Conservation (phyloP, 768 basidiomycete species). For the Lactarius deliciosus region DNA sequence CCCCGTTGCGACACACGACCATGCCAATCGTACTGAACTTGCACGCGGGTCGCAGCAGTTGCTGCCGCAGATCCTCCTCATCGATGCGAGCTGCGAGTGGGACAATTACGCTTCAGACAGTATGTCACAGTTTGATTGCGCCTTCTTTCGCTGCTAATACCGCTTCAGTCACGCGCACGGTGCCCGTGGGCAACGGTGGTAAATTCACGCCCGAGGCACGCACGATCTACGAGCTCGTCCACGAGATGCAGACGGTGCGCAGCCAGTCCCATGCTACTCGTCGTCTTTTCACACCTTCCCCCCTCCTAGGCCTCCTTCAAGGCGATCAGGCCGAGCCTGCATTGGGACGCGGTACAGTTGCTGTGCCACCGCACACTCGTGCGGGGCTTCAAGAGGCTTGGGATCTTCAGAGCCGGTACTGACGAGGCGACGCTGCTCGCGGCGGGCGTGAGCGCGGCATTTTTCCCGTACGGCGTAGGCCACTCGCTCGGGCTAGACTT, state of each 20-base stretch:
- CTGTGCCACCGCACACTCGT: slow-evolving; percentile 83
- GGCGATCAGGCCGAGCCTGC: slow-evolving; percentile 68
- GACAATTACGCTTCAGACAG: slow-evolving; percentile 64
- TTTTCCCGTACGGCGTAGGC: slow-evolving; percentile 93
- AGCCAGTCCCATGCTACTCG: no score
- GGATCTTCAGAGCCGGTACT: slow-evolving; percentile 75
- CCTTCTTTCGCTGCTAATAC: slow-evolving; percentile 35
- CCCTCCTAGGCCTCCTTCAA: slow-evolving; percentile 60
- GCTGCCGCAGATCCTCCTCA: slow-evolving; percentile 73
- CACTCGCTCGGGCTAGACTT: slow-evolving; percentile 94
- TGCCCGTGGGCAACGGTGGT: slow-evolving; percentile 90
- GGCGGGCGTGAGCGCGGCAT: slow-evolving; percentile 78
- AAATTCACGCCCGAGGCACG: slow-evolving; percentile 80
- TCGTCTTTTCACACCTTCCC: no score
- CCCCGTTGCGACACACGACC: slow-evolving; percentile 57
- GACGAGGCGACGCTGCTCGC: slow-evolving; percentile 69
- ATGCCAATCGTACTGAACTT: slow-evolving; percentile 51
- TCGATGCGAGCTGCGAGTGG: slow-evolving; percentile 96
- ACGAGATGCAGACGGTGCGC: slow-evolving; percentile 78
- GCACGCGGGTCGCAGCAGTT: slow-evolving; percentile 45
- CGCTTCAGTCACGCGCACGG: slow-evolving; percentile 59
- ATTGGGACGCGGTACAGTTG: slow-evolving; percentile 88
- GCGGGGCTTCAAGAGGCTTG: slow-evolving; percentile 75
- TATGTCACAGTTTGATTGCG: slow-evolving; percentile 34
- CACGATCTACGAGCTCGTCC: slow-evolving; percentile 83